Evolutionary conservation across 2,329 filamentous ascomycete genomes (phyloP), one percentile per base, ranked within the genome.

Genomic region (Pseudogymnoascus sp.): DNA sequence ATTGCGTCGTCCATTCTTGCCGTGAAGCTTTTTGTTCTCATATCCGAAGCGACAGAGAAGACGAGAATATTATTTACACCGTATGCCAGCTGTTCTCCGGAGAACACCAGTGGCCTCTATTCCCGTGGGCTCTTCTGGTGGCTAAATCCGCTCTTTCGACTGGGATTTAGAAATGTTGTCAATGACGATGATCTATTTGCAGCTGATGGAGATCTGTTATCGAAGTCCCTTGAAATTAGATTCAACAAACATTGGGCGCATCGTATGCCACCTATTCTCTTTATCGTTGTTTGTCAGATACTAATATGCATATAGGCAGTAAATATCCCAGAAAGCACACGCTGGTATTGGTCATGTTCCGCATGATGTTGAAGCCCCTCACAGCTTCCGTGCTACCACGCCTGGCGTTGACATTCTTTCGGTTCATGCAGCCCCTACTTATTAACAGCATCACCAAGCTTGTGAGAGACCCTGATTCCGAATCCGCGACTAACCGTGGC

Each of bases 101-200:
- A 76, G 43, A 69, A 72, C 21, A 73, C 70, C 4, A 71, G 71
- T 61, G 71, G 74, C 12, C 64, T 76, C 4, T 72, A 72, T 58
- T 69, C 65, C 33, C 70, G 72, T n/a, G 67, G 69, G 14, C 62
- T 76, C 33, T 74, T 75, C 63, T 72, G 67, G 66, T 77, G 75
- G 75, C 61, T 76, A 9, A 76, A 73, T 40, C 64, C 64, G 5
- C 63, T 76, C 5, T 73, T 76, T 55, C 35, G 63, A 12, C 9
- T 62, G 9, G 74, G 75, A 0, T 74, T 70, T 58, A 63, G 62
- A 9, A 70, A 67, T 1, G 64, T 72, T 23, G 61, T 76, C 3
- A 66, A 62, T 2, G 65, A 71, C 11, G 66, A 72, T n/a, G 67
- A 71, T 63, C 66, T 76, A 1, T 67, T 65, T 41, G 40, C 63